Conservation (phyloP, 2,329 filamentous ascomycete genomes). For the Coccinonectria pachysandricola region DNA sequence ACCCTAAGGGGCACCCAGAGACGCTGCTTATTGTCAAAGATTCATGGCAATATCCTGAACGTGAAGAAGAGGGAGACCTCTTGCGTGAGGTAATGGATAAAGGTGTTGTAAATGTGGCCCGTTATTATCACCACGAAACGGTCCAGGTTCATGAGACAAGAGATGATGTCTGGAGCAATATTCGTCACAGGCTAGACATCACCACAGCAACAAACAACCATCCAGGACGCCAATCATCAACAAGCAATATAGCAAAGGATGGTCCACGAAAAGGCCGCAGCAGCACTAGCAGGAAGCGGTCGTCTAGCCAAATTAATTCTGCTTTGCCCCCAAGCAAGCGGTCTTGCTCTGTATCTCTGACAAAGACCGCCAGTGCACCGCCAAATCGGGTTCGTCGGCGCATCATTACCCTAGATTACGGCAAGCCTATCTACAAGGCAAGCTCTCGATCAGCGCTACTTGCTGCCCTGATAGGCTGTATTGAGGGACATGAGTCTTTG, state of each 20-base stretch:
- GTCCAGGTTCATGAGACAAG: slow-evolving; percentile 22
- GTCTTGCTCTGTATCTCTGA: slow-evolving; percentile 19
- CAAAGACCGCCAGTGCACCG: slow-evolving; percentile 12
- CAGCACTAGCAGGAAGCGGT: slow-evolving; percentile 17
- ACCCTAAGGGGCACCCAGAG: slow-evolving; percentile 23
- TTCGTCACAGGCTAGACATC: slow-evolving; percentile 24
- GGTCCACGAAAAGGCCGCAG: slow-evolving; percentile 11
- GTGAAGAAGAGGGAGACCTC: slow-evolving; percentile 31
- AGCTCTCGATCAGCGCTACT: slow-evolving; percentile 27
- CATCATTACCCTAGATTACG: slow-evolving; percentile 30
- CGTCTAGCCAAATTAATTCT: slow-evolving; percentile 15
- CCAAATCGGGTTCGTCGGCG: slow-evolving; percentile 30
- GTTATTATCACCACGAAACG: slow-evolving; percentile 33
- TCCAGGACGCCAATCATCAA: slow-evolving; percentile 5
- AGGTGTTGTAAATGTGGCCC: slow-evolving; percentile 27
- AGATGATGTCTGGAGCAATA: slow-evolving; percentile 26
- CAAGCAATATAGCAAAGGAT: slow-evolving; percentile 3
- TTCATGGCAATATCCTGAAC: slow-evolving; percentile 32
- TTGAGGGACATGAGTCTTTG: slow-evolving; percentile 28
- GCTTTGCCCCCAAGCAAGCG: slow-evolving; percentile 21
- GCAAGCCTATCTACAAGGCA: slow-evolving; percentile 31
- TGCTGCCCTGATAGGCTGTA: slow-evolving; percentile 25
- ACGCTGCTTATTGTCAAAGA: slow-evolving; percentile 34
- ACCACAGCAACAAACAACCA: slow-evolving; percentile 24
- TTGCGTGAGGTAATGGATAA: slow-evolving; percentile 25